Percentiles rank a stretch among this genome's conserved stretches.
Evolutionary conservation across 2,329 filamentous ascomycete genomes (phyloP).

Genomic region (Didymella pomorum): DNA sequence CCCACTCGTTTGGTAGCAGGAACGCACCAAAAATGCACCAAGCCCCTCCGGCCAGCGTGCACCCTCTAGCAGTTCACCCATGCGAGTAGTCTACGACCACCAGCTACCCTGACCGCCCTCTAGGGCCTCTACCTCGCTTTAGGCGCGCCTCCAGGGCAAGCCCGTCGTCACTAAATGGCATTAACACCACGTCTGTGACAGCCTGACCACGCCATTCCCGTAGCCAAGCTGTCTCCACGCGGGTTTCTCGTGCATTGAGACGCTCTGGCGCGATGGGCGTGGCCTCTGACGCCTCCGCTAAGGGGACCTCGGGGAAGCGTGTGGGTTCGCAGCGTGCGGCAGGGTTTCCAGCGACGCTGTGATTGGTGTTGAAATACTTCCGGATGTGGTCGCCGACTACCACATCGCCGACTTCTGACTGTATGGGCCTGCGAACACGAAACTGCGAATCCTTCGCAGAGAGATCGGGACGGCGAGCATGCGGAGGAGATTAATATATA

Average conservation of each 20-base stretch:
- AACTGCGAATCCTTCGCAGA: constrained; percentile 17
- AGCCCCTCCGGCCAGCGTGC: constrained; percentile 1
- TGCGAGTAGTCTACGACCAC: neutral
- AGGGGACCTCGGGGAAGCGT: constrained; percentile 20
- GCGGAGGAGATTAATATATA: constrained; percentile 13
- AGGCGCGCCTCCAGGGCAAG: constrained; percentile 11
- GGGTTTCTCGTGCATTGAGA: constrained; percentile 17
- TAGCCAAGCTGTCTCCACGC: constrained; percentile 17
- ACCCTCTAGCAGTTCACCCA: constrained; percentile 16
- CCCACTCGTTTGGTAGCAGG: constrained; percentile 21
- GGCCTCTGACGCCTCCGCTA: constrained; percentile 13
- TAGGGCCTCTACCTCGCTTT: constrained; percentile 19
- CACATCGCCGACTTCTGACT: constrained; percentile 24
- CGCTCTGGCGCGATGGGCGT: constrained; percentile 11
- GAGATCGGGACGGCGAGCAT: constrained; percentile 12
- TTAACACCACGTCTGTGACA: constrained; percentile 8
- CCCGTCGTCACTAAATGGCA: constrained; percentile 13
- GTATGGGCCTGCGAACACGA: constrained; percentile 21
- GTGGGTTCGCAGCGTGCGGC: constrained; percentile 10
- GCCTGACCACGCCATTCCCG: constrained; percentile 18
- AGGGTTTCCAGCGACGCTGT: constrained; percentile 1
- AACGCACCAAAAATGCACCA: constrained; percentile 20
- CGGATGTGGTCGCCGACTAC: constrained; percentile 23
- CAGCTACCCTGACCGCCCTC: constrained; percentile 8
- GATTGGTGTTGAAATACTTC: constrained; percentile 19